Base-by-base conservation (phyloP, 495 filamentous ascomycete species). In the Tuber brumale region DNA sequence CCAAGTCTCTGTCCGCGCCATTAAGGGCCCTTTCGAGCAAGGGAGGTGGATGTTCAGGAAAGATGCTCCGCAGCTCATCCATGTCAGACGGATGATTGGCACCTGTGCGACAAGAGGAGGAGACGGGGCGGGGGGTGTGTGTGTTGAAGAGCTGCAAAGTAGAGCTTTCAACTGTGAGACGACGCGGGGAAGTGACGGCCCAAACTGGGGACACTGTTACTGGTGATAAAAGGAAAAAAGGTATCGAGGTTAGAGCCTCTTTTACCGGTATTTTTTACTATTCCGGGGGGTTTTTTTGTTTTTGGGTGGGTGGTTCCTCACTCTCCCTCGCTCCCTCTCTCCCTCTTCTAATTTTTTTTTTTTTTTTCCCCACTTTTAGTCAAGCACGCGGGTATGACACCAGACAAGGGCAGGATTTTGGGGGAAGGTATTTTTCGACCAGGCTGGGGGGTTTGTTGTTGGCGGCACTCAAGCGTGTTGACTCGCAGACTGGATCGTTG, bases 11-110 rank as follows among this genome's bases (percentile, higher is more conserved):
- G 42, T n/a, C 44, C 66, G 78, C 73, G 48, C 42, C 72, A 46
- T 35, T 70, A 48, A 80, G 79, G 42, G 78, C 78, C 61, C 73
- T 77, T 66, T 61, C 51, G 45, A 80, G 73, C 42, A 41, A 46
- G 43, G n/a, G 51, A 71, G 77, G 45, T 39, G 78, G 72, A 23
- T 57, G 57, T 51, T 66, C 73, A 69, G 70, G 51, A 69, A 80
- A 80, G 76, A 80, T 76, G 48, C 75, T 74, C 77, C 66, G 77
- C 57, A 80, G 73, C 35, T 69, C 35, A 75, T 79, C 78, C 78
- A 80, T 80, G 73, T 70, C 75, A 69, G 27, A 23, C 70, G 71
- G 51, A 31, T 72, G 66, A 23, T 37, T 72, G 72, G 39, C 61
- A 21, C 70, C 70, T 78, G 51, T 42, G 44, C 76, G 76, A 31